Evolutionary conservation across 2,329 filamentous ascomycete species (phyloP), one percentile per base, ranked within the genome.

Genomic region (Sordariomycetes sp.): DNA sequence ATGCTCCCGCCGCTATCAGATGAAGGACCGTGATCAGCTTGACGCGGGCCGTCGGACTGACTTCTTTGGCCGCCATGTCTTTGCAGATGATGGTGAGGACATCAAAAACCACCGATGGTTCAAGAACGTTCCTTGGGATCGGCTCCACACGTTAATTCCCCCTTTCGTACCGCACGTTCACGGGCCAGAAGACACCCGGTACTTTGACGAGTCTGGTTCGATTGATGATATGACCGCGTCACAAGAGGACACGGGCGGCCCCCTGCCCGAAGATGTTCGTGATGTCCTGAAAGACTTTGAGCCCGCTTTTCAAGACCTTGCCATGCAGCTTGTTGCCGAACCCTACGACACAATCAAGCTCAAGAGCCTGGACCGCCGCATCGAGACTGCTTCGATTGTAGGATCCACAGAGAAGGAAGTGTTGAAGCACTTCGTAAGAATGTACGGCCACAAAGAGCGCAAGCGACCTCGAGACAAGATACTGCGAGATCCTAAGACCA

Each of bases 41-140:
- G 47, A 52, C 6, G 18, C 36, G 4, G 42, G 39, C 10, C 40
- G 40, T 17, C 38, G 36, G 20, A 42, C 37, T 8, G 51, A 53
- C n/a, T 37, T 43, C 4, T 43, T 48, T 34, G 46, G 61, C 2
- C 66, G 76, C 21, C 81, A 82, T 35, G 88, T 96, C 4, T 90
- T 86, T 47, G 67, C 83, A 0, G 73, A 92, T 40, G 88, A 94
- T 48, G 88, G 85, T 2, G 76, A 84, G 42, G 87, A 95, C 36
- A 93, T 96, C 64, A 95, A 93, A 54, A 61, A 70, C 4, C 92
- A 96, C 57, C 74, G 76, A 9, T 96, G 90, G 72, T 96, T 96
- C 62, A 70, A 69, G 37, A 75, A 77, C 32, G 75, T 93, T 12
- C 72, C 75, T 1, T 96, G 86, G 92, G 75, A 82, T 11, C 72